phyloP scores from a whole-genome alignment of 1,284 basidiomycete species.

The Spongiforma sp. region DNA sequence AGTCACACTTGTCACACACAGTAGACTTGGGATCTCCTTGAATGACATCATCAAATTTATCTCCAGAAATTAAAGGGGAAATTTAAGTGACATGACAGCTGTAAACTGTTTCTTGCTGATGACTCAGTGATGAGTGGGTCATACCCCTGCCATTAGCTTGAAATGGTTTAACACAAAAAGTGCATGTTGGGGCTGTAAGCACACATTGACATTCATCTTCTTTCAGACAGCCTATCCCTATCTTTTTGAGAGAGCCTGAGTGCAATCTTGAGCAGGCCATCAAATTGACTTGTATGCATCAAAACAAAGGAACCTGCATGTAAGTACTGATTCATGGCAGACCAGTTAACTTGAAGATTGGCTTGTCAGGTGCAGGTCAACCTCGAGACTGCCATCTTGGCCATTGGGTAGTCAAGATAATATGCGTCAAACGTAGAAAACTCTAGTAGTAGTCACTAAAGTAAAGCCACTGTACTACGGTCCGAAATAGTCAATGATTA shows the following conservation, averaged over 20 bases:
- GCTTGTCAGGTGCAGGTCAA: constrained; percentile 82
- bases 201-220: too few relatives aligned
- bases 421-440: too few relatives aligned
- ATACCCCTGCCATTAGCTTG: constrained; percentile 88
- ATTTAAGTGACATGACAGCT: constrained; percentile 87
- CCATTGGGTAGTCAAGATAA: constrained; percentile 92
- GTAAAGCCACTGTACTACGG: too few relatives aligned
- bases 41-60: constrained; percentile 84
- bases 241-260: constrained; percentile 89
- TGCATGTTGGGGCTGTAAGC: constrained; percentile 46
- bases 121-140: constrained; percentile 86
- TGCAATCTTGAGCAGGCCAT: constrained; percentile 90
- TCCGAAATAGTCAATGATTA: too few relatives aligned
- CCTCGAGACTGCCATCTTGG: constrained; percentile 73
- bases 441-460: too few relatives aligned
- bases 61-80: constrained; percentile 88
- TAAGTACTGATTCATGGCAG: constrained; percentile 65
- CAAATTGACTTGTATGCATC: constrained; percentile 92
- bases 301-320: constrained; percentile 92
- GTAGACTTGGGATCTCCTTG: constrained; percentile 95
- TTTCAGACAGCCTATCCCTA: constrained; percentile 93
- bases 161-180: constrained; percentile 96
- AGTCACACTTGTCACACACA: too few relatives aligned
- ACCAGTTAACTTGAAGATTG: constrained; percentile 89
- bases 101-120: constrained; percentile 92